These are phyloP conservation scores for Beauveria australis DNA, from an alignment of 2,329 filamentous ascomycete genomes.

Conservation along the genomic window DNA sequence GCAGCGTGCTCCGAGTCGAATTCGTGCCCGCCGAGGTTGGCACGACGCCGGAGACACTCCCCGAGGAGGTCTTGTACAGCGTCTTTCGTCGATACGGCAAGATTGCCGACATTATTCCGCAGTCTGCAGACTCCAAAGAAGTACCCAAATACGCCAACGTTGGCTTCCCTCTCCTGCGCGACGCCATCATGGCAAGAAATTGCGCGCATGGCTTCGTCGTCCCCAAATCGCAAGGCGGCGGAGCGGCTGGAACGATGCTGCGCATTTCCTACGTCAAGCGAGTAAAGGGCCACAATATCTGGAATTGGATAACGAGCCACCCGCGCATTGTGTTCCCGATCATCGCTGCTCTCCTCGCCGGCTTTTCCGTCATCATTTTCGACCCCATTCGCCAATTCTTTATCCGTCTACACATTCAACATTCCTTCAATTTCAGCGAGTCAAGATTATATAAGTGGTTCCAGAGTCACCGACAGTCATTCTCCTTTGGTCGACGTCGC, in stretches of 20 bases:
- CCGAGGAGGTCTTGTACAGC: constrained; percentile 78
- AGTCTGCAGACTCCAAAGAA: constrained; percentile 79
- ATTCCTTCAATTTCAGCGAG: constrained; percentile 64
- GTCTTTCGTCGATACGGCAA: constrained; percentile 88
- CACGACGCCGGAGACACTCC: constrained; percentile 65
- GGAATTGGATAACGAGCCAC: constrained; percentile 81
- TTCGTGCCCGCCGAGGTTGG: constrained; percentile 70
- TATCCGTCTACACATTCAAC: constrained; percentile 78
- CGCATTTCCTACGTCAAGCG: constrained; percentile 78
- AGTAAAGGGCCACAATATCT: constrained; percentile 68
- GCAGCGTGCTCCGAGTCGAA: constrained; percentile 68
- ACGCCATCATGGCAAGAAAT: constrained; percentile 82
- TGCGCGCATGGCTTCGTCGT: constrained; percentile 83
- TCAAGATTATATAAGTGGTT: constrained; percentile 75
- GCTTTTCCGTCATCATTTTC: constrained; percentile 79
- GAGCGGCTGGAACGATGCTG: constrained; percentile 66
- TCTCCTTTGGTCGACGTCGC: constrained; percentile 51
- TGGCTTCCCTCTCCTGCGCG: constrained; percentile 64
- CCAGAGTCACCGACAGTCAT: constrained; percentile 50
- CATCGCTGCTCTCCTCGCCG: constrained; percentile 71
- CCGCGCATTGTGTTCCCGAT: constrained; percentile 81
- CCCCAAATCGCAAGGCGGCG: constrained; percentile 60
- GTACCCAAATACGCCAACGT: constrained; percentile 72
- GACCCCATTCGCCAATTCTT: constrained; percentile 93
- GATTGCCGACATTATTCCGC: constrained; percentile 73